Base-by-base conservation (phyloP, 1,284 basidiomycete genomes). In the Spongispora temasekensis region DNA sequence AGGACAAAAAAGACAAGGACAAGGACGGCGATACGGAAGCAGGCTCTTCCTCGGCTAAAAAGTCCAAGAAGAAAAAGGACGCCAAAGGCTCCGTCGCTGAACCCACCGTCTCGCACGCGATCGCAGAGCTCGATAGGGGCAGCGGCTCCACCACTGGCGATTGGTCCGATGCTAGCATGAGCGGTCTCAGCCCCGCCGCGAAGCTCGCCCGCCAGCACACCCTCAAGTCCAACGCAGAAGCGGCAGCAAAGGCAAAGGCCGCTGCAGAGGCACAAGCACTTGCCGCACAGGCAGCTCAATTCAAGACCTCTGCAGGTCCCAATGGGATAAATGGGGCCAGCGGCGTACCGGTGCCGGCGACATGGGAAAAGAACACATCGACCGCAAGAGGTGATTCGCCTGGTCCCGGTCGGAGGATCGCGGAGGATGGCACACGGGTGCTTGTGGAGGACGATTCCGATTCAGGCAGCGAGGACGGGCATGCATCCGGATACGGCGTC, bases 181-280 rank as follows among this genome's bases (percentile, higher is more conserved):
- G 83, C 52, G 95, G 94, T 10, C 82, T 98, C 57, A 94, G 92
- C 65, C 96, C 96, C 4, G 96, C 97, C 30, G 97, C 96, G 1
- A 91, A 93, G 71, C 85, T 97, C 15, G 95, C 94, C 1, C 78
- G 94, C 50, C 93, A 95, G 73, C 95, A 98, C 74, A 93, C 94
- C 23, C 81, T 92, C 64, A 91, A 89, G 78, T 87, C 84, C 59
- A 91, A 91, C 65, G 93, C 93, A 2, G 92, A 94, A 74, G 91
- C 90, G 51, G 92, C 87, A 37, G 89, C 87, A 4, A 85, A 77
- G 67, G 88, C 85, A 7, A 89, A 90, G 67, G 83, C 82, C 2
- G 83, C 82, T 61, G 79, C 79, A 7, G 81, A 83, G 58, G 76
- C 76, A 0, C 76, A 89, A 70, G 82, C 81, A 28, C 48, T 28